These are phyloP conservation scores for Alternaria sp. DNA, from an alignment of 2,329 filamentous ascomycete species.

Conservation along the genomic window DNA sequence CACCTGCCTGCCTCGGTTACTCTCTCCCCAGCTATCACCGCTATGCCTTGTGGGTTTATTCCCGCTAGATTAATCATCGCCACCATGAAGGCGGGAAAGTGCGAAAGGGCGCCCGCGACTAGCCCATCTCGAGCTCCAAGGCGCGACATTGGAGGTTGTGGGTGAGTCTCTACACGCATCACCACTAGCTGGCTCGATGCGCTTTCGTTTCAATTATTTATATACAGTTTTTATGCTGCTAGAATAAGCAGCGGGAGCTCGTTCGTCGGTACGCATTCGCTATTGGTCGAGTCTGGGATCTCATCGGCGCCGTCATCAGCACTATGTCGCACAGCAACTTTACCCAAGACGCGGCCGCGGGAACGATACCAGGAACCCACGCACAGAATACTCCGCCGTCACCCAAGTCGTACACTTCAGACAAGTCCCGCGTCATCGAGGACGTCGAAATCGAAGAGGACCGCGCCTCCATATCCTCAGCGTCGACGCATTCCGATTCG, in stretches of 20 bases:
- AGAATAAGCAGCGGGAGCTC: background rate
- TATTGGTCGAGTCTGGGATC: background rate
- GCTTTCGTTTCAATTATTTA: background rate
- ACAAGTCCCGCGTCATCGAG: constrained; percentile 9
- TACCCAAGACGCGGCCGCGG: constrained; percentile 17
- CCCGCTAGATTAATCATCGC: constrained; percentile 1
- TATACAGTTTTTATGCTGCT: background rate
- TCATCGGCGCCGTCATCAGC: constrained; percentile 5
- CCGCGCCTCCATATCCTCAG: constrained; percentile 30
- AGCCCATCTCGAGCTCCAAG: constrained; percentile 1
- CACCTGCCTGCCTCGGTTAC: constrained; percentile 4
- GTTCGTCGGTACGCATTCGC: background rate
- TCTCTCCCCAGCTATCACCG: background rate
- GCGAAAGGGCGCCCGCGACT: constrained; percentile 3
- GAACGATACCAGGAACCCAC: background rate
- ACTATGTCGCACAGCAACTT: constrained; percentile 7
- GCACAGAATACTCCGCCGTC: background rate
- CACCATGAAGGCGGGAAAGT: constrained; percentile 1
- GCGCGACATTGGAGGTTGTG: background rate
- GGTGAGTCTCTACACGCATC: background rate
- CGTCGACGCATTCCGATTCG: constrained; percentile 29
- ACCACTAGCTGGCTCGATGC: background rate
- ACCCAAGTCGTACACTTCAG: constrained; percentile 1
- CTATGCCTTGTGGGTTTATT: background rate
- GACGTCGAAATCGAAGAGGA: constrained; percentile 20